Base-by-base conservation (phyloP, 352 stramenopile species). In the Paralagenidium karlingii region DNA sequence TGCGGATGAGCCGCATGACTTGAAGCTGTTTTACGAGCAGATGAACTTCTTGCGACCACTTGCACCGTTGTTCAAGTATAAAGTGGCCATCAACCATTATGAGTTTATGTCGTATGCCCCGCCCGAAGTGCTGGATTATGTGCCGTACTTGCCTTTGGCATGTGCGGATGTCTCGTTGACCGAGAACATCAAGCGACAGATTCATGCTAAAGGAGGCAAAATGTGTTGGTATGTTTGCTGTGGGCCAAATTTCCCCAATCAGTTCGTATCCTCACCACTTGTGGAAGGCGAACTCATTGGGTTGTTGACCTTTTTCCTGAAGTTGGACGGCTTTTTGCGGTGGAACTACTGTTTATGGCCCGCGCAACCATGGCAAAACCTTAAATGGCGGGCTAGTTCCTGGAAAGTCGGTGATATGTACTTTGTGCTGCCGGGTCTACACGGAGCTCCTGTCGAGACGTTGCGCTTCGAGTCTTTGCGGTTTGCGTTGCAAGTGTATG, bases 341-440 rank as follows among this genome's bases (percentile, higher is more conserved):
- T 87, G 74, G 74, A 85, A 87, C 36, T 87, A 75, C 51, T 83
- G 74, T 16, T 48, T 87, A 8, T 87, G 74, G 74, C 74, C 74
- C 0, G 43, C 49, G 1, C 43, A 49, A 34, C 74, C 70, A 2
- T 85, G 74, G 74, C 47, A 66, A 8, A 59, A 62, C 44, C 60
- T 87, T 40, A 53, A 56, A 16, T 87, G 74, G 74, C 61, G 74
- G 13, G 56, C 63, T 10, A 56, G 68, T 3, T 59, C 54, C 24
- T 87, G 74, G 74, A 74, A 77, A 29, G 74, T 85, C 0, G 74
- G 74, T 3, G 74, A 87, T 34, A 87, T 87, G 74, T 87, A 87
- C 48, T 87, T 87, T 47, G 74, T 87, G 27, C 53, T 87, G 1
- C 74, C 74, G 8, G 74, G 74, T 1, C 46, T 43, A 0, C 68